phyloP scores from a whole-genome alignment of 2,329 filamentous ascomycete genomes.

The Nothophoma quercina region DNA sequence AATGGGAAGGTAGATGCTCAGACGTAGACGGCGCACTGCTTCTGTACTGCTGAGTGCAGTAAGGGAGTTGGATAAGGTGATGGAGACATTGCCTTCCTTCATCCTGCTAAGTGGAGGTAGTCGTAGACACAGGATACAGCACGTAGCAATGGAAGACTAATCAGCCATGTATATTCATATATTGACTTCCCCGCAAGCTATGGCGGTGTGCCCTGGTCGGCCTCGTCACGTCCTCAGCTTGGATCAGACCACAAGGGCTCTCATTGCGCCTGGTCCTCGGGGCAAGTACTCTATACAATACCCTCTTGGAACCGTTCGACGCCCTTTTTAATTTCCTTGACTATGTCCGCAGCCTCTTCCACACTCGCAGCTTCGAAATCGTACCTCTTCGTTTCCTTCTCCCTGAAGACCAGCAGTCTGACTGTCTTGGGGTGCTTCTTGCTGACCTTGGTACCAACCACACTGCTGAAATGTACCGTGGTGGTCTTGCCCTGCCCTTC shows the following conservation, averaged over 20 bases:
- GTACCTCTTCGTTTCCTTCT: conserved; percentile 79
- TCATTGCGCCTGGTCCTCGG: not conserved
- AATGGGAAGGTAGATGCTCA: no score
- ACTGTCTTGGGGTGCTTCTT: conserved; percentile 82
- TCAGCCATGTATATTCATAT: no score
- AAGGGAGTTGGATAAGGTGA: no score
- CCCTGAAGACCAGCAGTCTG: conserved; percentile 79
- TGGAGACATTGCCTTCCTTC: no score
- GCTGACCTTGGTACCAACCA: conserved; percentile 82
- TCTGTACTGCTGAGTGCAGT: no score
- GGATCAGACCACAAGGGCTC: not conserved
- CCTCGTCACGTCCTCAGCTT: no score
- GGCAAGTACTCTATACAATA: conserved; percentile 28
- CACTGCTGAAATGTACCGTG: conserved; percentile 81
- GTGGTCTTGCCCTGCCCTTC: conserved; percentile 70
- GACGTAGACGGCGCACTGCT: no score
- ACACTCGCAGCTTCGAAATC: conserved; percentile 81
- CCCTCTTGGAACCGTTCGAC: conserved; percentile 70
- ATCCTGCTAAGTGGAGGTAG: no score
- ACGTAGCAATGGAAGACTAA: no score
- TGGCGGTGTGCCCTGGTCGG: no score
- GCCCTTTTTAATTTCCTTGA: conserved; percentile 78
- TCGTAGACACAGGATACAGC: no score
- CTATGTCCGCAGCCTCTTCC: conserved; percentile 79
- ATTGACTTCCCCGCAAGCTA: no score